Evolutionary conservation across 345 rosid species (phyloP).

Genomic region (Carallia pectinifolia): DNA sequence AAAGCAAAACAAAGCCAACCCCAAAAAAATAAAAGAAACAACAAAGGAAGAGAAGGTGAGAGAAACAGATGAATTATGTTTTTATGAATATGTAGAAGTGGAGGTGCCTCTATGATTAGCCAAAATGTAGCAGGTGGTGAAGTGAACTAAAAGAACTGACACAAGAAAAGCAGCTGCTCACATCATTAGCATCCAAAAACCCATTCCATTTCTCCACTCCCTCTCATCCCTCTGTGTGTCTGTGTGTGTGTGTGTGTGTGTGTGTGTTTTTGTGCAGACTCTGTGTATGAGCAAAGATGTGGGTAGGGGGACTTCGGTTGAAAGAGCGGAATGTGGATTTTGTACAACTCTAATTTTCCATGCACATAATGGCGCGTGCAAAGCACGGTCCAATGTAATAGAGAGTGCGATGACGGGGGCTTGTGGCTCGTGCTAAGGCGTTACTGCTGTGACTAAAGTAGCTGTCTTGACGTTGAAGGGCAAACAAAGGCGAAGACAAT

Average conservation of each 20-base stretch:
- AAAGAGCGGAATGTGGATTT: not conserved
- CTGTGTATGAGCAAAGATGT: too few species aligned
- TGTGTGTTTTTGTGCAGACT: too few species aligned
- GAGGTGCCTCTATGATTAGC: too few species aligned
- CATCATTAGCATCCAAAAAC: conserved; percentile 9
- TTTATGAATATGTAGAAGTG: not conserved
- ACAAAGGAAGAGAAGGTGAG: conserved; percentile 15
- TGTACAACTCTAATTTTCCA: not conserved
- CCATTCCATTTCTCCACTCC: not conserved
- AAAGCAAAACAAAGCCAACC: not conserved
- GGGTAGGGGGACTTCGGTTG: too few species aligned
- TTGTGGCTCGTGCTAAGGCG: not conserved
- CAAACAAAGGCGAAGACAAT: not conserved
- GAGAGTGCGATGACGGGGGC: not conserved
- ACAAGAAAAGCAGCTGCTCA: conserved; percentile 16
- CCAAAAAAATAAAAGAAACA: conserved; percentile 22
- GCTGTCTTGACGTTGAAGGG: conserved; percentile 26
- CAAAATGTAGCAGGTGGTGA: not conserved
- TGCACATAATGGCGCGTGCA: not conserved
- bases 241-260: too few species aligned
- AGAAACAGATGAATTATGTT: not conserved
- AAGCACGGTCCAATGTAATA: not conserved
- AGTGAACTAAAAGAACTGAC: not conserved
- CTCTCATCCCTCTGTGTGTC: too few species aligned
- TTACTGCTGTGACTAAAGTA: conserved; percentile 1